phyloP scores from a whole-genome alignment of 768 basidiomycete species.

The Hygrophorus pudorinus region DNA sequence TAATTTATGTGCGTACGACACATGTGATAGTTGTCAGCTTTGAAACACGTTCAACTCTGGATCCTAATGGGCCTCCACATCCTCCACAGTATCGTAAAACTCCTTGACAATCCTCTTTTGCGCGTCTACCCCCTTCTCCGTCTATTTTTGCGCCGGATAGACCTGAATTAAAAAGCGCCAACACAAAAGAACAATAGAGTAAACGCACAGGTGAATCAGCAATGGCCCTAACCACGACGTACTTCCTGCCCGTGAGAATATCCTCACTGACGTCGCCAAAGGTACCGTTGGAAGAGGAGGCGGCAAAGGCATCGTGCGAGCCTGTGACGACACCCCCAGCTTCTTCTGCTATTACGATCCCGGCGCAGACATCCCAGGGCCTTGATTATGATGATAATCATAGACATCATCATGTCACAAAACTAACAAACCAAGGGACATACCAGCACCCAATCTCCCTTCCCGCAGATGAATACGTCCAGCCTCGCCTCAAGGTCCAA shows the following conservation, averaged over 20 bases:
- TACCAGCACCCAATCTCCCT: conserved; percentile 71
- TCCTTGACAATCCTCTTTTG: conserved; percentile 78
- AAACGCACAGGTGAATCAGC: conserved; percentile 41
- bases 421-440: not conserved
- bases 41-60: too few relatives aligned
- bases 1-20: too few relatives aligned
- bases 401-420: not conserved
- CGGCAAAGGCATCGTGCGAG: conserved; percentile 38
- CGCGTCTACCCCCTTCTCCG: conserved; percentile 28
- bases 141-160: not conserved
- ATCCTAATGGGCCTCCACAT: conserved; percentile 39
- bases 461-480: not conserved
- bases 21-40: too few relatives aligned
- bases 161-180: conserved; percentile 2
- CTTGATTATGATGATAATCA: not conserved
- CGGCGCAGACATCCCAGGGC: conserved; percentile 90
- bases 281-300: conserved; percentile 22
- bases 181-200: not conserved
- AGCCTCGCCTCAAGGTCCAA: not conserved
- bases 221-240: conserved; percentile 67
- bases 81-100: conserved; percentile 76
- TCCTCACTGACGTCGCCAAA: conserved; percentile 61
- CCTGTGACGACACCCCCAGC: conserved; percentile 79
- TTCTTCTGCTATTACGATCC: conserved; percentile 84
- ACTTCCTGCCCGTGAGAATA: conserved; percentile 69